A percentile compares a stretch with the other conserved stretches of the same genome.
These are phyloP conservation scores for Sherardia arvensis DNA, from an alignment of 257 asterid species.

Conservation along the genomic window DNA sequence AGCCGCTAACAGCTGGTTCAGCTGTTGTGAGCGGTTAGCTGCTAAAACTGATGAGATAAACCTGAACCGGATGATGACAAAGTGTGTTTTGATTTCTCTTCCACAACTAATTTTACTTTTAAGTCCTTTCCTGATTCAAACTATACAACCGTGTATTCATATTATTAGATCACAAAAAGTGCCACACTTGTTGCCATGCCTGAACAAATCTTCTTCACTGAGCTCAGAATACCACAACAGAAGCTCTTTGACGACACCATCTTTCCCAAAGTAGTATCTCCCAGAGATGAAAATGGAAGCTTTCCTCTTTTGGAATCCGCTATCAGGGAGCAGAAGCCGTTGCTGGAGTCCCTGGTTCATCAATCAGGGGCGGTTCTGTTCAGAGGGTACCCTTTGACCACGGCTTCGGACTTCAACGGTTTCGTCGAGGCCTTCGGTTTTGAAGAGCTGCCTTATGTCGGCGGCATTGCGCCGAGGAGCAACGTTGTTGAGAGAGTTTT, in stretches of 20 bases:
- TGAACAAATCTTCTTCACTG: constrained; percentile 32
- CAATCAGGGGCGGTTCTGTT: constrained; percentile 62
- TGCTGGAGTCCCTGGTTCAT: constrained; percentile 50
- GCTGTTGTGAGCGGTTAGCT: no score
- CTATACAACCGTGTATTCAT: no score
- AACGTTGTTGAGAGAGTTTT: constrained; percentile 76
- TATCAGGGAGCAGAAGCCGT: constrained; percentile 38
- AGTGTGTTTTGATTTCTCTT: no score
- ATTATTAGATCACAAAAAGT: no score
- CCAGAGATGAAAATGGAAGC: constrained; percentile 4
- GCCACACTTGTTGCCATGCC: constrained; percentile 20
- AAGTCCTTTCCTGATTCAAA: no score
- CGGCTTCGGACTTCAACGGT: constrained; percentile 75
- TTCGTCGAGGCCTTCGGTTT: constrained; percentile 77
- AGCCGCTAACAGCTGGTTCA: no score
- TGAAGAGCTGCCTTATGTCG: constrained; percentile 80
- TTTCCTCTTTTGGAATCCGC: constrained; percentile 25
- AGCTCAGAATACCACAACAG: constrained; percentile 44
- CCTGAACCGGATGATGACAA: no score
- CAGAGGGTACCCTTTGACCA: constrained; percentile 43
- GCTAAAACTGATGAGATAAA: no score
- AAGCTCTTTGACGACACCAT: constrained; percentile 28
- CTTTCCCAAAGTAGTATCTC: constrained; percentile 56
- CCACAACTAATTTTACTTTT: no score
- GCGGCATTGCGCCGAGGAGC: constrained; percentile 81